Evolutionary conservation across 176 grass and related monocot genomes (phyloP), one percentile per base, ranked within the genome.

Genomic region (Poa pratensis): DNA sequence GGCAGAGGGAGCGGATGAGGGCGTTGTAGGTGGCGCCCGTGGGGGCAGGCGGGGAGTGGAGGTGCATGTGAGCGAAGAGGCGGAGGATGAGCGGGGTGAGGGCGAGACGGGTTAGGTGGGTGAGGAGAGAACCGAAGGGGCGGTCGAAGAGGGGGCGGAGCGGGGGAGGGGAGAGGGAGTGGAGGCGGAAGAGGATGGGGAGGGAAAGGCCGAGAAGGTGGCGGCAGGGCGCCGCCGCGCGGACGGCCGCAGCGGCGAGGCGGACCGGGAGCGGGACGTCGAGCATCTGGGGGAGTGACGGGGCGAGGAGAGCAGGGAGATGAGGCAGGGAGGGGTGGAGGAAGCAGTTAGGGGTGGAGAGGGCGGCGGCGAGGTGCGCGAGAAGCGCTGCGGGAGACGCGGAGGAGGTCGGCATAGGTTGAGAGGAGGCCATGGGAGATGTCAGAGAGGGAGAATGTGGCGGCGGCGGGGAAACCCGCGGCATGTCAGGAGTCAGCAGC

Each of bases 1-100:
- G 78, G 88, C 88, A 85, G 71, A 89, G 88, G 13, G 83, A 32
- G 43, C 87, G 82, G 51, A 89, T 76, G 77, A 89, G 82, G n/a
- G 83, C 23, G 45, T 89, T 89, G 82, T 85, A 89, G 39, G 82
- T 89, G 62, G 51, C 28, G 9, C 32, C 75, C 0, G 75, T 66
- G 18, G 87, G 87, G 1, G 87, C 77, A 12, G 77, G 82, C 7
- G 87, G 82, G 39, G 82, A 42, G 60, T 76, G 37, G 26, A 10
- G 51, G 69, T 69, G 71, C 87, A 89, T 85, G 82, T 85, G 77
- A 28, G 77, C 77, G 60, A 89, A 89, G 48, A 85, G 87, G 76
- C 82, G 87, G 69, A 85, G 77, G 75, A 76, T 58, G 27, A 85
- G 82, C 77, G 69, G 60, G 20, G 50, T 60, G 20, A 85, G 82